phyloP scores from a whole-genome alignment of 2,329 filamentous ascomycete species.

The Calonectria pseudoturangicola region DNA sequence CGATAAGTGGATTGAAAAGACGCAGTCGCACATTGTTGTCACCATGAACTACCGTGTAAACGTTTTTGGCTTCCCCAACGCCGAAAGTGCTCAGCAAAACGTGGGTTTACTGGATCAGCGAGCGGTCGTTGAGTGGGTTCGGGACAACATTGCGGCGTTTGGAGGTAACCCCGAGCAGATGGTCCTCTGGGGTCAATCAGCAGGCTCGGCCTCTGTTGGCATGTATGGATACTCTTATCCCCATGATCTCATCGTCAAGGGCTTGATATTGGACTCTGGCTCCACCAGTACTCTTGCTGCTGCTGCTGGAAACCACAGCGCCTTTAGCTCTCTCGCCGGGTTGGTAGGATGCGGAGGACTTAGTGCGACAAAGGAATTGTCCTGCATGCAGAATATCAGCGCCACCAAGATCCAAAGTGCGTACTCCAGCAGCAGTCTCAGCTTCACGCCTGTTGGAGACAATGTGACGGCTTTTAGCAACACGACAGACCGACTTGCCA shows the following conservation, averaged over 20 bases:
- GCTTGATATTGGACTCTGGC: constrained; percentile 65
- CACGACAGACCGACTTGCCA: constrained; percentile 40
- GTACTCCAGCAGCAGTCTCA: constrained; percentile 34
- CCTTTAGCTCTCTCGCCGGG: constrained; percentile 34
- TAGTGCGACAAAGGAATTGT: constrained; percentile 16
- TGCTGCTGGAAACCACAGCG: constrained; percentile 27
- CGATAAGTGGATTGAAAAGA: constrained; percentile 48
- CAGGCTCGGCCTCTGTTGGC: constrained; percentile 60
- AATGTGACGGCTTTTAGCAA: constrained; percentile 41
- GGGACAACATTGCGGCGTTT: constrained; percentile 53
- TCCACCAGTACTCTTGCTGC: constrained; percentile 29
- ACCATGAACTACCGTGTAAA: constrained; percentile 66
- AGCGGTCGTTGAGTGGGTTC: constrained; percentile 52
- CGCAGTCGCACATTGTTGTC: constrained; percentile 65
- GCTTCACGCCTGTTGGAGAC: constrained; percentile 41
- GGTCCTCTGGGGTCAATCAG: constrained; percentile 54
- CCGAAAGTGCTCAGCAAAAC: constrained; percentile 48
- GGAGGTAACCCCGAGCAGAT: constrained; percentile 51
- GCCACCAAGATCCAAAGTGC: constrained; percentile 30
- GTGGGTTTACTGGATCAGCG: constrained; percentile 51
- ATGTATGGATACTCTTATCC: constrained; percentile 68
- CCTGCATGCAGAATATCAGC: constrained; percentile 29
- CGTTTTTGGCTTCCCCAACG: constrained; percentile 62
- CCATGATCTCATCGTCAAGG: constrained; percentile 68
- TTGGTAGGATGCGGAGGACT: constrained; percentile 34